These are phyloP conservation scores for Lentinula lateritia DNA, from an alignment of 768 basidiomycete species.

Conservation along the genomic window DNA sequence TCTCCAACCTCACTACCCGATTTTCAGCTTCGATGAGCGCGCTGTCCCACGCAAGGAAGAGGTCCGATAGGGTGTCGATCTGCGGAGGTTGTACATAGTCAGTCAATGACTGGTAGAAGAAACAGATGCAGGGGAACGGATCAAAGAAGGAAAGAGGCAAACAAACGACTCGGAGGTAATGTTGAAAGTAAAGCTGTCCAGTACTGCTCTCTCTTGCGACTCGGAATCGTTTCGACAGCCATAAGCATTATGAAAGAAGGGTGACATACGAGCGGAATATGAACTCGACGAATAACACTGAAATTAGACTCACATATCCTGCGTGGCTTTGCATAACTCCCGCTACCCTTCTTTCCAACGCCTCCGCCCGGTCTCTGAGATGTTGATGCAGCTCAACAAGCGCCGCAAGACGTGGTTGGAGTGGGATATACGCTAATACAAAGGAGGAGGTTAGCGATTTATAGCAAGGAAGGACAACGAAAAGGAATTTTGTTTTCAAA, in stretches of 20 bases:
- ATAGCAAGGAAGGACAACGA: background rate
- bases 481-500: too few species aligned
- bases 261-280: too few species aligned
- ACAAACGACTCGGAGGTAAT: too few species aligned
- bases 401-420: slow-evolving; percentile 63
- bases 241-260: too few species aligned
- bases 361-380: slow-evolving; percentile 48
- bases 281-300: too few species aligned
- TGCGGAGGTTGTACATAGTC: slow-evolving; percentile 16
- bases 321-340: slow-evolving; percentile 63
- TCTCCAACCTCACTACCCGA: slow-evolving; percentile 51
- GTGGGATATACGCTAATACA: slow-evolving; percentile 48
- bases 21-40: slow-evolving; percentile 63
- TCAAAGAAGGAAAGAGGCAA: too few species aligned
- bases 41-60: slow-evolving; percentile 85
- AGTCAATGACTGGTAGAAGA: background rate
- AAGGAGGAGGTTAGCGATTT: too few species aligned
- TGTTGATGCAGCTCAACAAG: slow-evolving; percentile 56
- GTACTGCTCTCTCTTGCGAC: too few species aligned
- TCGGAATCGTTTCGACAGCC: too few species aligned
- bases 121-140: background rate
- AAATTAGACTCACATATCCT: slow-evolving; percentile 46
- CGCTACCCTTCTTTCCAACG: slow-evolving; percentile 63
- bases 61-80: slow-evolving; percentile 78
- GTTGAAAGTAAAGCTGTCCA: too few species aligned